Evolutionary conservation across 1,284 basidiomycete species (phyloP).

Genomic region (Leccinum subrobustum): DNA sequence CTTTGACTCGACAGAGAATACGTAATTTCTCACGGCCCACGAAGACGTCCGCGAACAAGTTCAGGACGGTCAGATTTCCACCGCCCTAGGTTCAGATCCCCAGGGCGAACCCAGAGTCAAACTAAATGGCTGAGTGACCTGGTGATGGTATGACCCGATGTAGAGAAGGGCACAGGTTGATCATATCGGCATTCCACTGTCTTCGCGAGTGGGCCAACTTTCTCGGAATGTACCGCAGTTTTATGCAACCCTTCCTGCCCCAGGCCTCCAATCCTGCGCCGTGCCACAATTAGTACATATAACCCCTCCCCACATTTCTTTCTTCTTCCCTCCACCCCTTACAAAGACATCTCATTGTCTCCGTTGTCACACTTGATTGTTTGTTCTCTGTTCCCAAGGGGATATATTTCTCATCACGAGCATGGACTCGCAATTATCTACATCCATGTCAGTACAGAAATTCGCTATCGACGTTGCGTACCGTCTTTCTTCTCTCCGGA

Average conservation of each 20-base stretch:
- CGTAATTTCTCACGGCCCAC: slow-evolving; percentile 26
- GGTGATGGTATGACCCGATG: slow-evolving; percentile 7
- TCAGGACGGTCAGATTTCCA: slow-evolving; percentile 13
- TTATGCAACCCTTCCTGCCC: slow-evolving; percentile 23
- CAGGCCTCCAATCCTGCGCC: slow-evolving; percentile 18
- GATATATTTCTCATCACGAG: slow-evolving; percentile 15
- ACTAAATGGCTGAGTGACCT: background rate
- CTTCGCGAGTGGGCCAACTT: slow-evolving; percentile 4
- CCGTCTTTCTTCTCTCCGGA: slow-evolving; percentile 33
- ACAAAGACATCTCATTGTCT: slow-evolving; percentile 4
- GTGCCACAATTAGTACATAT: slow-evolving; percentile 33
- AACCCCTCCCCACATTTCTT: slow-evolving; percentile 16
- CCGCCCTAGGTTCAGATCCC: slow-evolving; percentile 1
- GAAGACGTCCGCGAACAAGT: slow-evolving; percentile 2
- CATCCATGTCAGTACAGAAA: slow-evolving; percentile 27
- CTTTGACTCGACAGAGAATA: slow-evolving; percentile 12
- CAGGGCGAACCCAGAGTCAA: background rate
- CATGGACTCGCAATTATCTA: slow-evolving; percentile 16
- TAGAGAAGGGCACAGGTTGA: slow-evolving; percentile 17
- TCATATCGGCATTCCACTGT: slow-evolving; percentile 14
- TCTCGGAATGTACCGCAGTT: slow-evolving; percentile 35
- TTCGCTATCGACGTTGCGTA: slow-evolving; percentile 33
- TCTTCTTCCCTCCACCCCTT: slow-evolving; percentile 16
- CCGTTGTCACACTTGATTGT: slow-evolving; percentile 12
- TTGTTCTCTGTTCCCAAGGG: slow-evolving; percentile 20